Evolutionary conservation across 2,329 filamentous ascomycete species (phyloP).

Genomic region (Alternaria sp.): DNA sequence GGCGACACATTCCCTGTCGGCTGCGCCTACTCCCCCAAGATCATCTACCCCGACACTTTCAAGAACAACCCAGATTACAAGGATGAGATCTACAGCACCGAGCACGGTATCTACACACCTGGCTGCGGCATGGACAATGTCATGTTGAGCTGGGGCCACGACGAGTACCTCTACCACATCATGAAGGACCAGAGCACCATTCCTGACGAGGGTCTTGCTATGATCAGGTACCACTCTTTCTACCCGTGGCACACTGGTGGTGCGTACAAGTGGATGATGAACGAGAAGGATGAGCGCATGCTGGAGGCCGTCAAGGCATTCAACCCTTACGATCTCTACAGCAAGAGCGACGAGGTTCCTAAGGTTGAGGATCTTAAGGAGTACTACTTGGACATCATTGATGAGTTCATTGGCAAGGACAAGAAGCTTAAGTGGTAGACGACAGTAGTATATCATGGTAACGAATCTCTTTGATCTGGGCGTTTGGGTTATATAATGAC

Average conservation of each 20-base stretch:
- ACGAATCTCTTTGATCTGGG: conserved; percentile 11
- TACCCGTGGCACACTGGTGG: conserved; percentile 90
- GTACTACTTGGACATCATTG: conserved; percentile 58
- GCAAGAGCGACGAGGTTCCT: conserved; percentile 85
- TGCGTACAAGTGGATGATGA: conserved; percentile 85
- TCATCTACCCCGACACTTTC: conserved; percentile 85
- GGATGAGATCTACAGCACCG: conserved; percentile 76
- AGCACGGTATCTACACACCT: conserved; percentile 80
- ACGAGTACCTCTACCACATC: conserved; percentile 88
- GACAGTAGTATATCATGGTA: neutral
- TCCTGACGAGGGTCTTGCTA: conserved; percentile 83
- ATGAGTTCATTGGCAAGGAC: conserved; percentile 74
- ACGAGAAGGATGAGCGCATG: conserved; percentile 81
- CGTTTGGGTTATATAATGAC: conserved; percentile 4
- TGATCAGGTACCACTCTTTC: conserved; percentile 94
- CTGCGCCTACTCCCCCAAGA: conserved; percentile 76
- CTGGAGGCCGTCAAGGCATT: conserved; percentile 83
- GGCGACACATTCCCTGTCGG: conserved; percentile 86
- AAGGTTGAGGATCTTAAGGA: conserved; percentile 79
- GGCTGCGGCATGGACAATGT: conserved; percentile 86
- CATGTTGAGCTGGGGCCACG: conserved; percentile 91
- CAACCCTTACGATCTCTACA: conserved; percentile 92
- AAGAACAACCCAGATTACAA: conserved; percentile 75
- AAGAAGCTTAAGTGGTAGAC: conserved; percentile 74
- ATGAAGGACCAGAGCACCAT: conserved; percentile 83